Evolutionary conservation across 805 yeast genomes (phyloP), one percentile per base, ranked within the genome.

Genomic region (Saccharomycopsis selenospora): DNA sequence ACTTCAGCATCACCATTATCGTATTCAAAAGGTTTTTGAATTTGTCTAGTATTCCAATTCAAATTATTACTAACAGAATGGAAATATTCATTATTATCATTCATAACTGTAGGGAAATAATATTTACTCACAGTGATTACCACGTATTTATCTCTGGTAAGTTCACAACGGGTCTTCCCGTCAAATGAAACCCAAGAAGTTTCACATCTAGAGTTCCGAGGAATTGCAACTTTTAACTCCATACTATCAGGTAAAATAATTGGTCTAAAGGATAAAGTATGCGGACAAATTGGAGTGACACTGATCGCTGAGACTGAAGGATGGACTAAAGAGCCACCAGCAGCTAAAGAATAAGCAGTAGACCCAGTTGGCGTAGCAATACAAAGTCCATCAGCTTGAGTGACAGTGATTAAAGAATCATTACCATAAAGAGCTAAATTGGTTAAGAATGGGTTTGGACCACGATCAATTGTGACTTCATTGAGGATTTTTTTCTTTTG

Each of bases 101-200:
- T 75, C 54, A 80, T 76, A 2, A 93, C 93, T 1, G 96, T 89
- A 3, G 99, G 99, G 70, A 93, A 93, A 20, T 96, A 95, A 66
- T 77, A 91, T 25, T 89, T 86, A 42, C 93, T 81, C 0, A 96
- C 96, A 36, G 79, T 78, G 13, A 93, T 76, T 0, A 89, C 78
- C 28, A 93, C 85, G 58, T 86, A 89, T 62, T 88, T 93, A 6
- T 98, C 97, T 48, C 78, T 79, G 28, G 69, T 65, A 42, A 93
- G 66, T 62, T 93, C 96, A 3, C 88, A 82, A 38, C 98, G 70
- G 20, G 81, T 80, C 56, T 93, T 81, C 10, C 99, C 99, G 65
- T 93, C 99, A 62, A 93, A 93, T 1, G 96, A 82, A 1, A 95
- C 95, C 95, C 96, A 93, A 0, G 98, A 97, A 0, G 96, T 86